Evolutionary conservation across 345 rosid species (phyloP), one percentile per base, ranked within the genome.

Genomic region (Euclidium syriacum): DNA sequence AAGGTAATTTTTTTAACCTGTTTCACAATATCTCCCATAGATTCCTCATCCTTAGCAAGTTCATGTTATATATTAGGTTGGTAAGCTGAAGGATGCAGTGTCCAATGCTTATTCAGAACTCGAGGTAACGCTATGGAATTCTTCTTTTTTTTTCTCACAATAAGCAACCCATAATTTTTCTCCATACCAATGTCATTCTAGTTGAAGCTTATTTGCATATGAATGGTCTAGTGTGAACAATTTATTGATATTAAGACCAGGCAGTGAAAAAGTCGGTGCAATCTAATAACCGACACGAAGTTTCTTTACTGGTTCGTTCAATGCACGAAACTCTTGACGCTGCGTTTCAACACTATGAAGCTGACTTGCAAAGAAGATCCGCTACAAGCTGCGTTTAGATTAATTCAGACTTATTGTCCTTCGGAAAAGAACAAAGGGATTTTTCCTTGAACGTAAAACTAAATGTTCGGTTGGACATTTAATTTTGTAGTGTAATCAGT

Each of bases 221-320:
- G 43, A n/a, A n/a, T n/a, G n/a, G 58, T 11, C 26, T 12, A 6
- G 9, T 64, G 36, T 43, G 29, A n/a, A 14, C 20, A 34, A 50
- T 51, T n/a, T n/a, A 30, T 34, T 52, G 27, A 17, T 26, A 9
- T 26, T 42, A 52, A 47, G 44, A 57, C 19, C 87, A 87, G 99
- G 79, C 76, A 62, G 56, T 90, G 79, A 94, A 87, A 88, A 83
- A 80, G 67, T 83, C 95, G 8, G 85, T 94, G 73, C 87, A 80
- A 27, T 74, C 97, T 52, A 83, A 87, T 41, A 77, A 79, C 53
- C 84, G 90, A 33, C 91, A 94, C 72, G 90, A 83, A 71, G 85
- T 90, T 73, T 84, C 99, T 42, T 86, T 84, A 62, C 87, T 90
- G 40, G 82, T 90, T 77, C 90, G 97, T 29, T 95, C 92, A 32